Evolutionary conservation across 257 asterid species (phyloP).

Genomic region (Nicotiana tabacum): DNA sequence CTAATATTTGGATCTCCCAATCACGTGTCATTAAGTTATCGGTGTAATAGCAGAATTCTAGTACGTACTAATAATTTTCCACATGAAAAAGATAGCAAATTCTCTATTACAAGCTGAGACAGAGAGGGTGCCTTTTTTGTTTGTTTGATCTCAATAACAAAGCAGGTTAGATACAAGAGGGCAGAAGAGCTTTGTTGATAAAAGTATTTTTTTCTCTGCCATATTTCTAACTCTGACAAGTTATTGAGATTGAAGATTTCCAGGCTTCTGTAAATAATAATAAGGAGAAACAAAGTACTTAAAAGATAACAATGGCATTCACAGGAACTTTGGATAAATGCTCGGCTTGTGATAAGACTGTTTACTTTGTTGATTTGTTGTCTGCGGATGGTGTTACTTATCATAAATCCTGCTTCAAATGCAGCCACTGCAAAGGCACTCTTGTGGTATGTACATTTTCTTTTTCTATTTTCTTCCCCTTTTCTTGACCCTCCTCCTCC

Average conservation of each 20-base stretch:
- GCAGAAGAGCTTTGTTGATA: neutral
- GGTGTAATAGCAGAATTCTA: constrained; percentile 21
- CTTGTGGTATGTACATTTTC: constrained; percentile 51
- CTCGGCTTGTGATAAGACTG: constrained; percentile 51
- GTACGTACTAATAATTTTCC: constrained; percentile 10
- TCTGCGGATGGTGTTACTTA: constrained; percentile 51
- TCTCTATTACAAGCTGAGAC: constrained; percentile 8
- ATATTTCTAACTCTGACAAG: neutral
- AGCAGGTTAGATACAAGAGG: constrained; percentile 14
- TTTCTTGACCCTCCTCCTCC: too few relatives aligned
- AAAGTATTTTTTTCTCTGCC: neutral
- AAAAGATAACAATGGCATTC: constrained; percentile 28
- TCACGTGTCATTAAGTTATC: constrained; percentile 39
- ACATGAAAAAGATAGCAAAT: constrained; percentile 10
- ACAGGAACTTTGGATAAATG: constrained; percentile 57
- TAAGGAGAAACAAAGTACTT: neutral
- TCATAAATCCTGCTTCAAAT: constrained; percentile 54
- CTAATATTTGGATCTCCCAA: constrained; percentile 49
- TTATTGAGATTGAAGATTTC: constrained; percentile 1
- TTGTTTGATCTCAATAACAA: constrained; percentile 30
- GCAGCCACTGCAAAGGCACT: constrained; percentile 74
- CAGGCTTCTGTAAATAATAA: neutral
- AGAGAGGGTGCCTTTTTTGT: constrained; percentile 19
- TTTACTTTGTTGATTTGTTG: constrained; percentile 56
- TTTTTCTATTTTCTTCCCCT: too few relatives aligned